A percentile compares a stretch with the other conserved stretches of the same genome.
Evolutionary conservation across 2,329 filamentous ascomycete genomes (phyloP).

Genomic region (Cladosporium sp.): DNA sequence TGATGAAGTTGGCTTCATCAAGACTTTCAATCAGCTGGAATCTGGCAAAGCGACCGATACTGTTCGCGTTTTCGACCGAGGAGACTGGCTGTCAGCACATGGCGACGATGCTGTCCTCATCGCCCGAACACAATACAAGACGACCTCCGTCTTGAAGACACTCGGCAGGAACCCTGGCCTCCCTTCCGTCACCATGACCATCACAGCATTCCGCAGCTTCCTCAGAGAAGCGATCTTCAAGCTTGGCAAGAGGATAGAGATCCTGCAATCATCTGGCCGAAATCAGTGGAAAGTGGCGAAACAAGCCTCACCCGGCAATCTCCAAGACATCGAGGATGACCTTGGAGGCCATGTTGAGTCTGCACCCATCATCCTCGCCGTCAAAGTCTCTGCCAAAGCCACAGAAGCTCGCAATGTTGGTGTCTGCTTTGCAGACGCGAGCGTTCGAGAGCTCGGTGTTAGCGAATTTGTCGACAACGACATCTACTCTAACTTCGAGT

Average conservation of each 20-base stretch:
- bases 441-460: constrained; percentile 87
- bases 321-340: constrained; percentile 96
- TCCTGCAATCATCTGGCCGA: constrained; percentile 71
- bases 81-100: constrained; percentile 94
- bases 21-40: constrained; percentile 85
- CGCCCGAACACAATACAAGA: constrained; percentile 84
- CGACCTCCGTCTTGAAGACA: constrained; percentile 87
- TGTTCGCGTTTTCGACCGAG: constrained; percentile 85
- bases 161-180: constrained; percentile 80
- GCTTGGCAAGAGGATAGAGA: constrained; percentile 83
- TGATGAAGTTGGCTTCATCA: constrained; percentile 94
- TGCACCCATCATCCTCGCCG: constrained; percentile 88
- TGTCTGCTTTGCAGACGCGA: constrained; percentile 96
- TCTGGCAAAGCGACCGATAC: constrained; percentile 65
- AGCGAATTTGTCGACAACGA: constrained; percentile 99
- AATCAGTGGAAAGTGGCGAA: constrained; percentile 92
- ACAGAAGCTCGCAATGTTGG: constrained; percentile 79
- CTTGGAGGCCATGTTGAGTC: constrained; percentile 79
- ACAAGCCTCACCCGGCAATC: constrained; percentile 79
- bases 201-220: constrained; percentile 93
- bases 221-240: constrained; percentile 89
- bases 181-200: constrained; percentile 88
- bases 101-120: constrained; percentile 80
- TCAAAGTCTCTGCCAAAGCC: constrained; percentile 87
- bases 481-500: constrained; percentile 95